These are phyloP conservation scores for Acidomyces sp. DNA, from an alignment of 495 filamentous ascomycete genomes.

Conservation along the genomic window DNA sequence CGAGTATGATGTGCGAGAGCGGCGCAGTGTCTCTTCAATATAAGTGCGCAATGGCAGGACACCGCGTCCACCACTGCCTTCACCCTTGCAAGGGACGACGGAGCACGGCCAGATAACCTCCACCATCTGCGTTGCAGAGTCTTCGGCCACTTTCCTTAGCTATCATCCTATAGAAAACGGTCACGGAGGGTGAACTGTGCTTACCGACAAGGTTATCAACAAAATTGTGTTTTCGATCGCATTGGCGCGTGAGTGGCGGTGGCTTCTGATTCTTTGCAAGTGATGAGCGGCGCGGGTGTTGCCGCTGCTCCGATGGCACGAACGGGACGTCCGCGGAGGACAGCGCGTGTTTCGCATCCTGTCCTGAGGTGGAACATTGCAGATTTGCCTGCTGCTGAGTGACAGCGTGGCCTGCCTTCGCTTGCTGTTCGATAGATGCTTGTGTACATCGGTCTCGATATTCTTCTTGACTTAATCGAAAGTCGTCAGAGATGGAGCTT, in stretches of 20 bases:
- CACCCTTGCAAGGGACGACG: constrained; percentile 38
- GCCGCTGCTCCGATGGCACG: constrained; percentile 55
- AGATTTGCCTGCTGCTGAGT: constrained; percentile 2
- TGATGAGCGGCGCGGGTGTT: constrained; percentile 60
- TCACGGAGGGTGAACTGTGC: constrained; percentile 27
- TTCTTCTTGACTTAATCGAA: constrained; percentile 15
- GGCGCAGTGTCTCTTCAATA: constrained; percentile 89
- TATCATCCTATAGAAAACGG: constrained; percentile 8
- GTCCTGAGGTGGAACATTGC: neutral
- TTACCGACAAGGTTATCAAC: constrained; percentile 99
- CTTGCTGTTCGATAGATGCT: constrained; percentile 5
- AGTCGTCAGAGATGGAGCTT: constrained; percentile 19
- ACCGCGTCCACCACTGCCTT: constrained; percentile 38
- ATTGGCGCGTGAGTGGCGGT: constrained; percentile 74
- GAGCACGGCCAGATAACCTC: constrained; percentile 93
- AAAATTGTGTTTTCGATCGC: constrained; percentile 87
- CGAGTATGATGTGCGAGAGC: constrained; percentile 92
- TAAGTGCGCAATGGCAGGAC: constrained; percentile 87
- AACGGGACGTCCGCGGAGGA: constrained; percentile 26
- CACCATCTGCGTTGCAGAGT: constrained; percentile 93
- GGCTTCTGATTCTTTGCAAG: constrained; percentile 44
- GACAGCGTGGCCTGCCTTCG: neutral
- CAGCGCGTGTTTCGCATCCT: constrained; percentile 6
- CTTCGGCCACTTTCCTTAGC: constrained; percentile 41
- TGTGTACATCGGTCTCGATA: constrained; percentile 6